A percentile compares a stretch with the other conserved stretches of the same genome.
Evolutionary conservation across 306 rosid species (phyloP).

Genomic region (Carpinus viminea): DNA sequence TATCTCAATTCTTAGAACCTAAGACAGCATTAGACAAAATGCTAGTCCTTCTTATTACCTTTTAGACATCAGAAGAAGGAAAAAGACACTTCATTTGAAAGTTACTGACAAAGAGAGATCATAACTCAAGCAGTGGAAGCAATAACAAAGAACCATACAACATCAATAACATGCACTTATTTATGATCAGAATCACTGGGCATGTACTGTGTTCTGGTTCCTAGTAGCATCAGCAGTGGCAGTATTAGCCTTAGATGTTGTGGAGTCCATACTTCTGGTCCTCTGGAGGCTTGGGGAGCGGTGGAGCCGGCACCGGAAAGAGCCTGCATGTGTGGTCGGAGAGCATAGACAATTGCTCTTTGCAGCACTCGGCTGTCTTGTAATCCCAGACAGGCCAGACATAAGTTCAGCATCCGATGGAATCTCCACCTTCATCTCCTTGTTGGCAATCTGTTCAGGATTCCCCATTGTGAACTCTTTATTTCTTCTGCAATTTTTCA

Average conservation of each 20-base stretch:
- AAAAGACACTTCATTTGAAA: neutral
- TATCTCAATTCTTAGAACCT: neutral
- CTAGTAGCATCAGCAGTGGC: slow-evolving; percentile 16
- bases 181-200: slow-evolving; percentile 5
- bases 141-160: neutral
- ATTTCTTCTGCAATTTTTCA: neutral
- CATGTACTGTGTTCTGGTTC: slow-evolving; percentile 26
- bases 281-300: slow-evolving; percentile 49
- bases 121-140: neutral
- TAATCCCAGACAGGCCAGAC: slow-evolving; percentile 33
- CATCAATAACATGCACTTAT: slow-evolving; percentile 13
- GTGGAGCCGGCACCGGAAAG: slow-evolving; percentile 69
- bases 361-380: slow-evolving; percentile 46
- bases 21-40: neutral
- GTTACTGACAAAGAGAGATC: neutral
- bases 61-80: neutral
- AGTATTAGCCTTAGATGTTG: neutral
- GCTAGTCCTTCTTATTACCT: neutral
- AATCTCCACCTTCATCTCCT: slow-evolving; percentile 45
- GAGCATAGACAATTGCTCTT: slow-evolving; percentile 62
- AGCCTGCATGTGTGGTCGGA: slow-evolving; percentile 74
- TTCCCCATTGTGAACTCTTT: slow-evolving; percentile 33
- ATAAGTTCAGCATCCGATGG: slow-evolving; percentile 27
- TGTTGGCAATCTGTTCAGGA: slow-evolving; percentile 28
- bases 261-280: slow-evolving; percentile 42